Conservation (phyloP, 164 flowering plant genomes). For the Vitis riparia region DNA sequence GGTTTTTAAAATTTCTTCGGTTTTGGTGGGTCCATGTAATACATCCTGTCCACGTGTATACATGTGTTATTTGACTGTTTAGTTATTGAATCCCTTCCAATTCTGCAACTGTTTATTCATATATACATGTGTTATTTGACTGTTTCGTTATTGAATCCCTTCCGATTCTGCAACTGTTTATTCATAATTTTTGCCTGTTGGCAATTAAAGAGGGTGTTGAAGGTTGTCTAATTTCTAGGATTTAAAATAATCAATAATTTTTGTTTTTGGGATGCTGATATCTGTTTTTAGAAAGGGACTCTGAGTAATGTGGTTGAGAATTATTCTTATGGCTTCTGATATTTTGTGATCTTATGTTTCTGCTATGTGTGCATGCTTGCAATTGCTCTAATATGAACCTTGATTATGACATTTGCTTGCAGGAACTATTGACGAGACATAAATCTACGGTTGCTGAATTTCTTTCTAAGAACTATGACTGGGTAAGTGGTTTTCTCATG, state of each 20-base stretch:
- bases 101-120: background rate
- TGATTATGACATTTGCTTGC: conserved; percentile 23
- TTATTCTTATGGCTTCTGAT: too few relatives aligned
- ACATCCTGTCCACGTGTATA: background rate
- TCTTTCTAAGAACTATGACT: conserved; percentile 87
- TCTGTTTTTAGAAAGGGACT: too few relatives aligned
- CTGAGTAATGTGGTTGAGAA: too few relatives aligned
- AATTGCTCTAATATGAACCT: background rate
- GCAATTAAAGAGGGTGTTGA: background rate
- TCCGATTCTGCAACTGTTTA: background rate
- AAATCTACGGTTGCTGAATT: conserved; percentile 98
- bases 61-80: background rate
- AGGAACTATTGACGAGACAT: conserved; percentile 96
- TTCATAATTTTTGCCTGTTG: background rate
- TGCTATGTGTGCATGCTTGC: background rate
- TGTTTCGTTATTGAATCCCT: background rate
- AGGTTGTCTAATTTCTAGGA: background rate
- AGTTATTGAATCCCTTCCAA: background rate
- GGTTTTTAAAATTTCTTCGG: background rate
- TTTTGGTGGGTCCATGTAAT: background rate
- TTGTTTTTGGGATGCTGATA: background rate
- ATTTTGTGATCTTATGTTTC: background rate
- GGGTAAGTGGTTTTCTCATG: conserved; percentile 50
- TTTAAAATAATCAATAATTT: background rate
- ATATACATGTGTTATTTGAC: background rate